phyloP scores from a whole-genome alignment of 768 basidiomycete genomes.

The Mycena galopus region DNA sequence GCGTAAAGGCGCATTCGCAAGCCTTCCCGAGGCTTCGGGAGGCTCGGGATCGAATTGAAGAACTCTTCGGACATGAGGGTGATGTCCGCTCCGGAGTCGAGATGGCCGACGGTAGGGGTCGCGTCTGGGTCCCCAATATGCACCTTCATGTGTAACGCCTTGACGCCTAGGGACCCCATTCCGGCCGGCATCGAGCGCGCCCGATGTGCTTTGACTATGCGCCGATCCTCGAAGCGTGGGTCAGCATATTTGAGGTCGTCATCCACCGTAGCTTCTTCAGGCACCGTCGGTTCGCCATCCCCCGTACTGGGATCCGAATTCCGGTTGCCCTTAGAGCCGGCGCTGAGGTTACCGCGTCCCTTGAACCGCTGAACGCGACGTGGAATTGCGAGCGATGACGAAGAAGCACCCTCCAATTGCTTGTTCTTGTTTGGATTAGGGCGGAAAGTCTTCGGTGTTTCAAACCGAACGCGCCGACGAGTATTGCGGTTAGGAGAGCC shows the following conservation, averaged over 20 bases:
- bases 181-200: no score
- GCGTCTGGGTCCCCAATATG: neutral
- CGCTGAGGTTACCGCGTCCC: neutral
- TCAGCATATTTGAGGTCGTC: no score
- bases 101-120: neutral
- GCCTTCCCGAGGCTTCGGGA: conserved; percentile 12
- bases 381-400: neutral
- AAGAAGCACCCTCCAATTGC: neutral
- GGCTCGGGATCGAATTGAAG: neutral
- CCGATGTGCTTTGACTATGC: no score
- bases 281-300: no score
- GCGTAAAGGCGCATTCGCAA: conserved; percentile 29
- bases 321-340: no score
- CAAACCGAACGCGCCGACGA: neutral
- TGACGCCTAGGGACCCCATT: conserved; percentile 1
- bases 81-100: no score
- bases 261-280: no score
- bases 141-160: conserved; percentile 26
- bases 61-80: no score
- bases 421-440: neutral
- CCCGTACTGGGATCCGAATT: no score
- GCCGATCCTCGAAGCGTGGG: no score
- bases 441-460: neutral
- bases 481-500: neutral
- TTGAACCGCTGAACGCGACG: neutral